These are phyloP conservation scores for Botrytis squamosa DNA, from an alignment of 2,329 filamentous ascomycete species.

Conservation along the genomic window DNA sequence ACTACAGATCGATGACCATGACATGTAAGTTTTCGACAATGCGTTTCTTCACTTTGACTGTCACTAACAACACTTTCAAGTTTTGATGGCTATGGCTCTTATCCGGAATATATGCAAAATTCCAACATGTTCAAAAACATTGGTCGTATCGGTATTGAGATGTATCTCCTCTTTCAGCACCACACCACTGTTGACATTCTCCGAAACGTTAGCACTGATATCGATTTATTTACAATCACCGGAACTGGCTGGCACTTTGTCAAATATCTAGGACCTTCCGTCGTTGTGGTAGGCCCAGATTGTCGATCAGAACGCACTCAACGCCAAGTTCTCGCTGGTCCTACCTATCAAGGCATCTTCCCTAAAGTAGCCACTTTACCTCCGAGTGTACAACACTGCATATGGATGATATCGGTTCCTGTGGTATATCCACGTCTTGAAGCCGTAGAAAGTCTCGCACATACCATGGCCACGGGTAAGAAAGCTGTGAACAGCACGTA, in stretches of 20 bases:
- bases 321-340: slow-evolving; percentile 88
- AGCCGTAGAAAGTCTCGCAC: slow-evolving; percentile 84
- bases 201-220: slow-evolving; percentile 81
- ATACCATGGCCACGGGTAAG: slow-evolving; percentile 91
- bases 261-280: slow-evolving; percentile 89
- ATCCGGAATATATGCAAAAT: slow-evolving; percentile 97
- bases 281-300: slow-evolving; percentile 87
- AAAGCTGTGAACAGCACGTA: slow-evolving; percentile 95
- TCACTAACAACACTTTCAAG: slow-evolving; percentile 46
- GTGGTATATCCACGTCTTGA: slow-evolving; percentile 89
- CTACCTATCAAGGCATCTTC: slow-evolving; percentile 96
- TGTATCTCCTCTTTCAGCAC: slow-evolving; percentile 98
- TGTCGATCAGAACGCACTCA: slow-evolving; percentile 89
- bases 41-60: background rate
- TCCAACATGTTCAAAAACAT: slow-evolving; percentile 99
- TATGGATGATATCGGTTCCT: slow-evolving; percentile 93
- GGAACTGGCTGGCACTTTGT: slow-evolving; percentile 99
- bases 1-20: slow-evolving; percentile 91
- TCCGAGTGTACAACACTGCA: slow-evolving; percentile 90
- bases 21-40: slow-evolving; percentile 70
- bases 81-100: slow-evolving; percentile 96
- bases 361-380: slow-evolving; percentile 91
- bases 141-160: slow-evolving; percentile 89
- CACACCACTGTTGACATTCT: slow-evolving; percentile 94
- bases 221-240: slow-evolving; percentile 93